Evolutionary conservation across 805 yeast species (phyloP).

Genomic region (Candida nanaspora): DNA sequence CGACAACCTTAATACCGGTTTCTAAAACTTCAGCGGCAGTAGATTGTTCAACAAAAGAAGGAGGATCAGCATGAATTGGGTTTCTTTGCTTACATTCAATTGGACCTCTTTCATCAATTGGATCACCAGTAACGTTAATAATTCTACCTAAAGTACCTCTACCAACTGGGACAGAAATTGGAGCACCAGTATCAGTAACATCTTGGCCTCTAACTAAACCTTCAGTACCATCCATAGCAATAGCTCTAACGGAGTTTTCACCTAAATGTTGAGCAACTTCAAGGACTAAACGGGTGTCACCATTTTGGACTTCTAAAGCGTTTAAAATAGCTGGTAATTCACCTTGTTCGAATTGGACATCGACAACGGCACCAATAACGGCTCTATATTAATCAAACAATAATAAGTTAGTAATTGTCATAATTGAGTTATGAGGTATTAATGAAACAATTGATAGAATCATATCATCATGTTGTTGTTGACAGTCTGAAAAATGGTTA

Average conservation of each 20-base stretch:
- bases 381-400: slow-evolving; percentile 44
- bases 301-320: slow-evolving; percentile 85
- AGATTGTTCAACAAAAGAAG: slow-evolving; percentile 92
- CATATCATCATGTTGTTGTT: too few relatives aligned
- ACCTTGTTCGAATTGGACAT: slow-evolving; percentile 97
- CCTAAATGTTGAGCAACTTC: slow-evolving; percentile 99
- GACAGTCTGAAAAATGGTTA: slow-evolving; percentile 7
- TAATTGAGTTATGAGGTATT: too few relatives aligned
- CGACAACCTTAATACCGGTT: slow-evolving; percentile 99
- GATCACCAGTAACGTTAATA: slow-evolving; percentile 97
- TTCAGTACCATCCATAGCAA: slow-evolving; percentile 99
- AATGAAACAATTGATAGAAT: too few relatives aligned
- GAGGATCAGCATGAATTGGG: slow-evolving; percentile 99
- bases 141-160: slow-evolving; percentile 99
- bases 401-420: slow-evolving; percentile 1
- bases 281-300: slow-evolving; percentile 66
- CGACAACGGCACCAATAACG: slow-evolving; percentile 98
- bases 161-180: slow-evolving; percentile 98
- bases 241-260: slow-evolving; percentile 99
- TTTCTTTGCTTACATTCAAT: slow-evolving; percentile 84
- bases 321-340: slow-evolving; percentile 95
- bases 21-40: slow-evolving; percentile 97
- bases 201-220: slow-evolving; percentile 97
- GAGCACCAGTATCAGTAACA: slow-evolving; percentile 94
- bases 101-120: slow-evolving; percentile 99